phyloP scores from a whole-genome alignment of 306 rosid species.

The Trifolium subterraneum region DNA sequence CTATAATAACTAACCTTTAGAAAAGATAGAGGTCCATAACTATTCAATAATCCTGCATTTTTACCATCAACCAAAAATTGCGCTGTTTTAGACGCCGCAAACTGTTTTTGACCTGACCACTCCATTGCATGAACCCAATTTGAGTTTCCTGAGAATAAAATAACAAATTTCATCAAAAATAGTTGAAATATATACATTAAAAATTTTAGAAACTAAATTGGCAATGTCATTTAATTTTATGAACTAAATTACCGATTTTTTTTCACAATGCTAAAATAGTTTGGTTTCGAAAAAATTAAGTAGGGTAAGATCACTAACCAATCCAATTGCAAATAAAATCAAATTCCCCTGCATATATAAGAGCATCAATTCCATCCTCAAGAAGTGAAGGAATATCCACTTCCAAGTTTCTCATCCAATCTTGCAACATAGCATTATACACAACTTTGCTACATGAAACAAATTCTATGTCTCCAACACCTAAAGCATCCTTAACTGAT shows the following conservation, averaged over 20 bases:
- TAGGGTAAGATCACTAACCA: conserved; percentile 50
- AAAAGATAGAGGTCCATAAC: conserved; percentile 77
- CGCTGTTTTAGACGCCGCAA: conserved; percentile 48
- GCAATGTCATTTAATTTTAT: neutral
- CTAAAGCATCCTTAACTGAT: conserved; percentile 64
- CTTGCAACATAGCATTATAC: conserved; percentile 44
- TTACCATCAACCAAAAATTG: conserved; percentile 62
- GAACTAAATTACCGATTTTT: neutral
- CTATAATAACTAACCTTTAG: conserved; percentile 57
- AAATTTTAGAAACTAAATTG: neutral
- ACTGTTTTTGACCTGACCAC: conserved; percentile 78
- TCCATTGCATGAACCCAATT: conserved; percentile 85
- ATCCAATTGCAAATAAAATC: conserved; percentile 98
- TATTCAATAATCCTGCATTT: conserved; percentile 68
- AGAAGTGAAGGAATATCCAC: conserved; percentile 82
- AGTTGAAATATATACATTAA: too few relatives aligned
- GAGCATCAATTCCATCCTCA: conserved; percentile 81
- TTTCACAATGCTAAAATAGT: neutral
- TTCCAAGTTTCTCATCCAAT: conserved; percentile 84
- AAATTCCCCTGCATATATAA: conserved; percentile 84
- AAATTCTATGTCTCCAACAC: conserved; percentile 68
- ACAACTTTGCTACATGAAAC: conserved; percentile 73
- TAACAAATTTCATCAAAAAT: too few relatives aligned
- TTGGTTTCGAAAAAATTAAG: neutral
- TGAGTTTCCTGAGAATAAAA: conserved; percentile 60